phyloP scores from a whole-genome alignment of 345 rosid genomes.

The Rubroshorea leprosula region DNA sequence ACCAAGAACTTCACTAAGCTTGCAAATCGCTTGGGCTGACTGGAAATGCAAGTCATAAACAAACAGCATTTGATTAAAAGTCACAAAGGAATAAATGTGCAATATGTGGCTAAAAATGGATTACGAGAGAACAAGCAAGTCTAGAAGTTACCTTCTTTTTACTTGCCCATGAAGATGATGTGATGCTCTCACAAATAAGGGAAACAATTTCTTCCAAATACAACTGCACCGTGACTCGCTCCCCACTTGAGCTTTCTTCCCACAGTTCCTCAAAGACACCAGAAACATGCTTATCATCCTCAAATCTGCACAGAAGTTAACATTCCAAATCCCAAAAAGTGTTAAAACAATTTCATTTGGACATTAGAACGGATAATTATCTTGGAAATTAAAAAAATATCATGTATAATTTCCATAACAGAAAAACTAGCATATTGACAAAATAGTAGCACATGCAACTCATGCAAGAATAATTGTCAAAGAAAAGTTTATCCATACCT shows the following conservation, averaged over 20 bases:
- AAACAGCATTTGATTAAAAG: constrained; percentile 12
- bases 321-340: background rate
- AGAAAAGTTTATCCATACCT: constrained; percentile 40
- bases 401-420: background rate
- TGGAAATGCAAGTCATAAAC: constrained; percentile 27
- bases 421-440: constrained; percentile 2
- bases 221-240: constrained; percentile 72
- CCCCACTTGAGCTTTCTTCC: constrained; percentile 93
- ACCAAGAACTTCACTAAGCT: constrained; percentile 79
- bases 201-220: constrained; percentile 73
- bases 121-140: constrained; percentile 1
- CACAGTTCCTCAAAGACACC: constrained; percentile 88
- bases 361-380: too few species aligned
- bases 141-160: constrained; percentile 53
- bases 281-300: constrained; percentile 80
- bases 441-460: background rate
- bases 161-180: constrained; percentile 87
- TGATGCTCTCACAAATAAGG: constrained; percentile 64
- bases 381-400: too few species aligned
- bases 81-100: constrained; percentile 8
- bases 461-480: background rate
- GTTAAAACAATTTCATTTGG: background rate
- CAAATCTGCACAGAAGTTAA: constrained; percentile 56
- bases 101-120: constrained; percentile 5
- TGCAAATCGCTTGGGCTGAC: constrained; percentile 82